A percentile compares a stretch with the other conserved stretches of the same genome.
Evolutionary conservation across 176 grass and related monocot genomes (phyloP).

Genomic region (Paspalum notatum): DNA sequence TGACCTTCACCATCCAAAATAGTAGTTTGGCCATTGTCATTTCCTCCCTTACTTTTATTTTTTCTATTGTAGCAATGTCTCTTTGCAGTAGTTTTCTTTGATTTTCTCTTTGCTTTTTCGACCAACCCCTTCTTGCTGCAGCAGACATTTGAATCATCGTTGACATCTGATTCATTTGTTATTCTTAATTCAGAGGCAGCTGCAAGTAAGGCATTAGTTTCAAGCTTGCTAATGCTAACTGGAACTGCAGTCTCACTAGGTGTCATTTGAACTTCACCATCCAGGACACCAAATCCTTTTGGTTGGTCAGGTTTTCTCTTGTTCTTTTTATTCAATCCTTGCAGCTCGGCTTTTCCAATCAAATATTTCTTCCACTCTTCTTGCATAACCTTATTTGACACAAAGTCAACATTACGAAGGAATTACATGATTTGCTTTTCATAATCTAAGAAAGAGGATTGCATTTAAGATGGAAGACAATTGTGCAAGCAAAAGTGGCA

Average conservation of each 20-base stretch:
- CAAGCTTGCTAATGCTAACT: constrained; percentile 72
- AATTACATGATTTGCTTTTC: constrained; percentile 21
- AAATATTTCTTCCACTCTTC: constrained; percentile 96
- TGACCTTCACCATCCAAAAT: constrained; percentile 39
- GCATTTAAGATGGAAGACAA: constrained; percentile 5
- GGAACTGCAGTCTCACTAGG: constrained; percentile 61
- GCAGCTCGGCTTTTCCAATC: constrained; percentile 82
- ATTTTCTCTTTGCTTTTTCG: constrained; percentile 61
- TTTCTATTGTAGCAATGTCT: constrained; percentile 40
- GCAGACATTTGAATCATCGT: constrained; percentile 46
- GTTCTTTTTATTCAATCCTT: constrained; percentile 65
- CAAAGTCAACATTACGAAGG: constrained; percentile 31
- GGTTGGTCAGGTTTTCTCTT: constrained; percentile 75
- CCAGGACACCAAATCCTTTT: constrained; percentile 92
- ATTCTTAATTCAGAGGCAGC: constrained; percentile 74
- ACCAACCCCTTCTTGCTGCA: constrained; percentile 34
- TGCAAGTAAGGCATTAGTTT: constrained; percentile 85
- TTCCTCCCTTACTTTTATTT: constrained; percentile 34
- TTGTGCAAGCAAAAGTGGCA: neutral
- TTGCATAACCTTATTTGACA: constrained; percentile 70
- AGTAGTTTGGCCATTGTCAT: constrained; percentile 42
- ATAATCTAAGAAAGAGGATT: constrained; percentile 21
- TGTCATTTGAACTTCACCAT: constrained; percentile 66
- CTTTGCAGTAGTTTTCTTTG: constrained; percentile 51
- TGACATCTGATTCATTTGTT: constrained; percentile 54